Evolutionary conservation across 768 basidiomycete genomes (phyloP), one percentile per base, ranked within the genome.

Genomic region (Tephrocybe sp.): DNA sequence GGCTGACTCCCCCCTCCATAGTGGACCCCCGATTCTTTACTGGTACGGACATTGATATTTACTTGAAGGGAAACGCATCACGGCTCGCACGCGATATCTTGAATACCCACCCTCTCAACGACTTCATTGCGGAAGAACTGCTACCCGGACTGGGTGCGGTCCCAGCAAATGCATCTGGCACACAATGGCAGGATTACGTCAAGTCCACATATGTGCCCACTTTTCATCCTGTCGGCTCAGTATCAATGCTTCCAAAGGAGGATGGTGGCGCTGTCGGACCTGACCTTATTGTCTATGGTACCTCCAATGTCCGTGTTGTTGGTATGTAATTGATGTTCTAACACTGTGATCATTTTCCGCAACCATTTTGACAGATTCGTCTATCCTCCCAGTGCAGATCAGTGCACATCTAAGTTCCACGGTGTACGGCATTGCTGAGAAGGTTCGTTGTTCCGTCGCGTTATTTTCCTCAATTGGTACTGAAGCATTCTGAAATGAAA

Each of bases 361-460:
- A n/a, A n/a, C n/a, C 36, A n/a, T 37, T 19, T 19, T 37, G 9
- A 6, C 6, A 56, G 55, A 56, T 18, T 56, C 55, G 4, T 56
- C 55, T 15, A 46, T 38, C 22, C 31, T 56, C 19, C 55, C 55
- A 16, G 37, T 56, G 5, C 55, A 56, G 49, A 19, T 56, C 25
- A 56, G 55, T 12, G 51, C 55, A 8, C 55, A 56, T 22, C 13
- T 53, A 6, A 56, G 39, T 31, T 47, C 51, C 2, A 52, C 55
- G 0, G 48, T 56, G 8, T 56, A 56, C 22, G 55, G 55, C 12
- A 50, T 56, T 37, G 55, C 55, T 2, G 55, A 56, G 32, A 56
- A 56, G 48, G 55, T 56, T 13, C 4, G 19, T 30, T n/a, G 4
- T 5, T 12, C 12, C 16, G 18, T 7, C 16, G 32, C 16, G 5